These are phyloP conservation scores for Globisporangium yorkense DNA, from an alignment of 352 stramenopile genomes.

Conservation along the genomic window DNA sequence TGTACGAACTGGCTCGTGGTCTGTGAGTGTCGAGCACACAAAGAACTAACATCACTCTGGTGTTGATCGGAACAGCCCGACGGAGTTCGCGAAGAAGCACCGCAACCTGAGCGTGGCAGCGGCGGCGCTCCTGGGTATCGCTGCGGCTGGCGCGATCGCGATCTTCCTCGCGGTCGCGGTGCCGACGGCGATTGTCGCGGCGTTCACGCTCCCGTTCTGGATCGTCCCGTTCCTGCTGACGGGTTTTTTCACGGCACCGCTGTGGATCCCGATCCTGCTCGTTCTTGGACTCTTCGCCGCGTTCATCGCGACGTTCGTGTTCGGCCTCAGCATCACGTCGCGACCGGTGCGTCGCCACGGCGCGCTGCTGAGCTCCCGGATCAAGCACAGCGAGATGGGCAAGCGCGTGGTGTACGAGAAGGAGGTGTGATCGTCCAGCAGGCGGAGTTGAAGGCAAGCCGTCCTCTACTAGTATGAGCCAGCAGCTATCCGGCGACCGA, in stretches of 20 bases:
- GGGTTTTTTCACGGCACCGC: slow-evolving; percentile 71
- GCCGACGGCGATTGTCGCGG: slow-evolving; percentile 55
- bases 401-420: slow-evolving; percentile 86
- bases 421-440: slow-evolving; percentile 21
- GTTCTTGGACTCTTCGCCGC: slow-evolving; percentile 57
- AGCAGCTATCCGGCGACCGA: no score
- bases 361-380: slow-evolving; percentile 56
- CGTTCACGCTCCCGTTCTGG: slow-evolving; percentile 82
- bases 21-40: not conserved
- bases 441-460: not conserved
- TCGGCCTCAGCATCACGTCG: slow-evolving; percentile 72
- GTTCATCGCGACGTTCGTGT: slow-evolving; percentile 62
- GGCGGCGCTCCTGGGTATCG: slow-evolving; percentile 48
- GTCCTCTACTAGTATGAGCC: no score
- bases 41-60: not conserved
- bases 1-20: not conserved
- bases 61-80: slow-evolving; percentile 20
- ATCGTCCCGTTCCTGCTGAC: slow-evolving; percentile 74
- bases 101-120: slow-evolving; percentile 60
- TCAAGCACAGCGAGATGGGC: slow-evolving; percentile 79
- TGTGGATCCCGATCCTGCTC: slow-evolving; percentile 71
- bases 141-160: slow-evolving; percentile 35
- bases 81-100: slow-evolving; percentile 70
- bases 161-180: slow-evolving; percentile 69
- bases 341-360: slow-evolving; percentile 73